Evolutionary conservation across 2,329 filamentous ascomycete genomes (phyloP).

Genomic region (Epichloe sibirici): DNA sequence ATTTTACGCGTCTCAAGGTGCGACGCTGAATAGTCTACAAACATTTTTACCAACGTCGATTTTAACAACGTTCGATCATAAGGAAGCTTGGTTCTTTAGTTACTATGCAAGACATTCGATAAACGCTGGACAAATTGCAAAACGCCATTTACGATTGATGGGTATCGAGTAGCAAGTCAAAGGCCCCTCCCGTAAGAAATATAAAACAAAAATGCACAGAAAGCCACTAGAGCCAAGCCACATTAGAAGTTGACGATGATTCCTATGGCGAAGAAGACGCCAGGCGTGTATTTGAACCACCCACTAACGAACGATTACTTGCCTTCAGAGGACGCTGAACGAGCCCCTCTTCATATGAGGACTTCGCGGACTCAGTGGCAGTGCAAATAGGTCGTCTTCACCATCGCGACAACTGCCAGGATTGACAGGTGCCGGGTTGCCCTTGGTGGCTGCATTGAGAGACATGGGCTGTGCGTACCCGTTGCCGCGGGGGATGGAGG

Average conservation of each 20-base stretch:
- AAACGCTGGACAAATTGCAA: background rate
- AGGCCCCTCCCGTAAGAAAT: background rate
- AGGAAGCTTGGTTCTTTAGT: no score
- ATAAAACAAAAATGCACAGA: background rate
- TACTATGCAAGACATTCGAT: background rate
- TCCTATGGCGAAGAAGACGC: background rate
- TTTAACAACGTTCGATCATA: no score
- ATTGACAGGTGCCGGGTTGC: slow-evolving; percentile 11
- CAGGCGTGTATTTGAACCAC: background rate
- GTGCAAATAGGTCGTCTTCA: slow-evolving; percentile 75
- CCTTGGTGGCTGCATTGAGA: slow-evolving; percentile 21
- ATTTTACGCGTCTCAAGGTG: no score
- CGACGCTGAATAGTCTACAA: no score
- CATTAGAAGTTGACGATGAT: background rate
- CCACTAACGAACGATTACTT: no score
- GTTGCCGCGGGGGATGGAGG: slow-evolving; percentile 16
- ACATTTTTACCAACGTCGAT: no score
- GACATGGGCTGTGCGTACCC: slow-evolving; percentile 16
- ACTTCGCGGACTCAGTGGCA: slow-evolving; percentile 75
- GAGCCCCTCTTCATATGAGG: slow-evolving; percentile 78
- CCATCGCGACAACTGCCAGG: slow-evolving; percentile 13
- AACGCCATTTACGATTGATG: slow-evolving; percentile 2
- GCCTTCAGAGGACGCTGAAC: slow-evolving; percentile 31
- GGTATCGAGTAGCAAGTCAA: slow-evolving; percentile 8
- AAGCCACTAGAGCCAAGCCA: background rate